Percentiles rank a stretch among this genome's conserved stretches.
Conservation (phyloP, 768 basidiomycete species). For the Postia placenta region DNA sequence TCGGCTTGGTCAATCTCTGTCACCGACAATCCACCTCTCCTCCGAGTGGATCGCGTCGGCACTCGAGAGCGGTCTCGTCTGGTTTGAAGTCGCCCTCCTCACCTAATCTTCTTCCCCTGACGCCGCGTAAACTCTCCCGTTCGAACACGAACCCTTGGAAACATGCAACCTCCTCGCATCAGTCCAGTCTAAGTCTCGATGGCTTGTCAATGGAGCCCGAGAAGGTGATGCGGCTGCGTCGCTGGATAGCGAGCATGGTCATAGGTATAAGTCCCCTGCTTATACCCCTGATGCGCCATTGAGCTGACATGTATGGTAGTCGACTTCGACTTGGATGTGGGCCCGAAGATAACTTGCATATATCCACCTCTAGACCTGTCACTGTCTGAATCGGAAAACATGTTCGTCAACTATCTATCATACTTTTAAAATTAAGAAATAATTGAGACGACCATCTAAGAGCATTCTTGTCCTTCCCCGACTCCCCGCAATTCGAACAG, state of each 20-base stretch:
- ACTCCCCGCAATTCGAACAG: constrained; percentile 80
- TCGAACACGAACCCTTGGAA: constrained; percentile 43
- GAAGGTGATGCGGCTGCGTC: constrained; percentile 42
- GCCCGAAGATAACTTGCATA: constrained; percentile 68
- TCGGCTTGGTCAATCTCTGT: constrained; percentile 20
- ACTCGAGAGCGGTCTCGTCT: not conserved
- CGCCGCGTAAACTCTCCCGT: constrained; percentile 29
- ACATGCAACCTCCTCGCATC: constrained; percentile 18
- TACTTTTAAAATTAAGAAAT: not conserved
- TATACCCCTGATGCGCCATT: not conserved
- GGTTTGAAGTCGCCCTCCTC: constrained; percentile 30
- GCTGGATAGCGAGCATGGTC: constrained; percentile 65
- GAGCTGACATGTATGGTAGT: constrained; percentile 35
- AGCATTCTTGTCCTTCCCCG: constrained; percentile 90
- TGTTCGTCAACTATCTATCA: no score
- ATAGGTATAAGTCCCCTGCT: constrained; percentile 45
- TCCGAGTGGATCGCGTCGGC: constrained; percentile 5
- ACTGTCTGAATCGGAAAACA: constrained; percentile 70
- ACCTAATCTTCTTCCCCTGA: constrained; percentile 17
- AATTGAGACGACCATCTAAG: no score
- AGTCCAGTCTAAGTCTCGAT: constrained; percentile 22
- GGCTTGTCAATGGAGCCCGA: constrained; percentile 42
- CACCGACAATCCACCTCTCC: constrained; percentile 7
- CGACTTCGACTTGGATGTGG: constrained; percentile 85
- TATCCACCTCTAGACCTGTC: constrained; percentile 63